Conservation (phyloP, 257 asterid species). For the Prunella vulgaris region DNA sequence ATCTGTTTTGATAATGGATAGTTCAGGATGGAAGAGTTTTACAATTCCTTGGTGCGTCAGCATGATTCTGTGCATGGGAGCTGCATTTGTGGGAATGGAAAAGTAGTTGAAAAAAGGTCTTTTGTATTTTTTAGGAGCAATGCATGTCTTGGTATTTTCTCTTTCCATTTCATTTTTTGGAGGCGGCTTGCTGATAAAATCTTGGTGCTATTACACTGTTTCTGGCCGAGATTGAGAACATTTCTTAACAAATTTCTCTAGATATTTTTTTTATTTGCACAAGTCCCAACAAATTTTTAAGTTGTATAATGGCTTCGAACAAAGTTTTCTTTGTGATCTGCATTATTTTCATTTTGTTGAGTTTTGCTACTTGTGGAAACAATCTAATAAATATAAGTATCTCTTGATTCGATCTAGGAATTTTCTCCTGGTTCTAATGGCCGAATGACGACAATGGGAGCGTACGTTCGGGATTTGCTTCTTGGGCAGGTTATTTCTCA, state of each 20-base stretch:
- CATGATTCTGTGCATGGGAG: slow-evolving; percentile 54
- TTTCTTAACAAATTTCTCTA: background rate
- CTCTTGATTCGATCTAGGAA: slow-evolving; percentile 52
- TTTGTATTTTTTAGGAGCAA: slow-evolving; percentile 13
- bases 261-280: background rate
- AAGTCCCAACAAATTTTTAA: background rate
- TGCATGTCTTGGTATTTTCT: slow-evolving; percentile 3
- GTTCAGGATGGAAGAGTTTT: slow-evolving; percentile 49
- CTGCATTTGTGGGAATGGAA: slow-evolving; percentile 39
- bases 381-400: background rate
- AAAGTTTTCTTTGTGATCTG: background rate
- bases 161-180: background rate
- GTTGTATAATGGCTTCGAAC: background rate
- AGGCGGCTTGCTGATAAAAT: background rate
- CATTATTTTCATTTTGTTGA: background rate
- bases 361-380: background rate
- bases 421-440: slow-evolving; percentile 90
- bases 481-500: slow-evolving; percentile 78
- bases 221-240: background rate
- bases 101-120: slow-evolving; percentile 23
- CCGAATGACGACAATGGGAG: slow-evolving; percentile 87
- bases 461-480: slow-evolving; percentile 76
- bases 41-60: slow-evolving; percentile 53
- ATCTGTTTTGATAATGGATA: slow-evolving; percentile 38
- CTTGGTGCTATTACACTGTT: background rate